A percentile compares a stretch with the other conserved stretches of the same genome.
phyloP scores from a whole-genome alignment of 345 rosid genomes.

The Populus tremula region DNA sequence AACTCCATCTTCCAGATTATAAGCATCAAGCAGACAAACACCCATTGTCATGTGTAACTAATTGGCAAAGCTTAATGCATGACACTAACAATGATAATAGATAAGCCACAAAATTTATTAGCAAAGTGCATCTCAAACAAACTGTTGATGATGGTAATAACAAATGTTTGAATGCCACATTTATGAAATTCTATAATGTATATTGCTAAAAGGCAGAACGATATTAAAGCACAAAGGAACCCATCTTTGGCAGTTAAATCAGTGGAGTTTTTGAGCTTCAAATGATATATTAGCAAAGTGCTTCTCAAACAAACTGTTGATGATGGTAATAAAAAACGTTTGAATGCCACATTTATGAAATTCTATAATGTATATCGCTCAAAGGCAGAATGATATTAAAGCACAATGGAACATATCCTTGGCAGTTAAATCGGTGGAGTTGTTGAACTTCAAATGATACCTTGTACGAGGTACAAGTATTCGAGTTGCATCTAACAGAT shows the following conservation, averaged over 20 bases:
- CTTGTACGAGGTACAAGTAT: slow-evolving; percentile 90
- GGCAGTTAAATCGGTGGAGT: not conserved
- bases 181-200: not conserved
- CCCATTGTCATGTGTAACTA: not conserved
- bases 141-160: not conserved
- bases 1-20: not conserved
- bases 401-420: not conserved
- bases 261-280: not conserved
- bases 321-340: not conserved
- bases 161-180: not conserved
- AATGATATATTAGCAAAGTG: slow-evolving; percentile 22
- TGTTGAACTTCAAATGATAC: slow-evolving; percentile 36
- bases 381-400: not conserved
- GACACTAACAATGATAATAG: not conserved
- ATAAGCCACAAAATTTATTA: not conserved
- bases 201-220: not conserved
- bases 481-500: slow-evolving; percentile 96
- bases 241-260: not conserved
- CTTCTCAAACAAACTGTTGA: not conserved
- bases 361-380: not conserved
- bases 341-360: not conserved
- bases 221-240: not conserved
- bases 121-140: not conserved
- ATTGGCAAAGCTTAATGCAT: not conserved
- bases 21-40: not conserved